These are phyloP conservation scores for Aspergillus novoparasiticus DNA, from an alignment of 2,329 filamentous ascomycete species.

Conservation along the genomic window DNA sequence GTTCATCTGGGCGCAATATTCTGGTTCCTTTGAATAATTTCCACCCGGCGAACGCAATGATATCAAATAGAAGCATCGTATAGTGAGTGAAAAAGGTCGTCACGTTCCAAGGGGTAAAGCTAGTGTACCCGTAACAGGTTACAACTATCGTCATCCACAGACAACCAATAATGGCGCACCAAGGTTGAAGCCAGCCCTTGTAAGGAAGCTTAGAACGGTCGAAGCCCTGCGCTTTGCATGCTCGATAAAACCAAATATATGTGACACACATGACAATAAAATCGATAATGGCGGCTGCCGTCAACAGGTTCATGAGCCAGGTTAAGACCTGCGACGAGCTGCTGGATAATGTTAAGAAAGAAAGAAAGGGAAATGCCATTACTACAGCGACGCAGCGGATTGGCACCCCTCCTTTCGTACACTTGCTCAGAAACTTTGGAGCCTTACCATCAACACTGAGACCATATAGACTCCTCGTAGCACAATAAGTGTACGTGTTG, in stretches of 20 bases:
- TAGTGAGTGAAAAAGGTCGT: slow-evolving; percentile 73
- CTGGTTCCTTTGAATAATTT: slow-evolving; percentile 46
- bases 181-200: slow-evolving; percentile 68
- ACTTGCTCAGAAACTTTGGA: slow-evolving; percentile 46
- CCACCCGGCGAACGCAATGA: slow-evolving; percentile 66
- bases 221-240: slow-evolving; percentile 66
- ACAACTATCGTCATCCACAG: slow-evolving; percentile 66
- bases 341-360: slow-evolving; percentile 68
- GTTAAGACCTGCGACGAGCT: slow-evolving; percentile 62
- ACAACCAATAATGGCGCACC: slow-evolving; percentile 66
- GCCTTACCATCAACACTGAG: slow-evolving; percentile 68
- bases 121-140: slow-evolving; percentile 70
- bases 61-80: slow-evolving; percentile 65
- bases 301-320: slow-evolving; percentile 29
- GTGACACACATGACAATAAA: slow-evolving; percentile 62
- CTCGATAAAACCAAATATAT: slow-evolving; percentile 70
- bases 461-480: slow-evolving; percentile 66
- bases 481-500: slow-evolving; percentile 67
- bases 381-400: slow-evolving; percentile 67
- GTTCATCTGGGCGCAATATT: slow-evolving; percentile 8
- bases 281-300: slow-evolving; percentile 24
- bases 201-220: slow-evolving; percentile 67
- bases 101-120: slow-evolving; percentile 70
- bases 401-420: slow-evolving; percentile 64
- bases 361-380: slow-evolving; percentile 65